These are phyloP conservation scores for Sordariomycetes sp. DNA, from an alignment of 2,329 filamentous ascomycete species.

Conservation along the genomic window DNA sequence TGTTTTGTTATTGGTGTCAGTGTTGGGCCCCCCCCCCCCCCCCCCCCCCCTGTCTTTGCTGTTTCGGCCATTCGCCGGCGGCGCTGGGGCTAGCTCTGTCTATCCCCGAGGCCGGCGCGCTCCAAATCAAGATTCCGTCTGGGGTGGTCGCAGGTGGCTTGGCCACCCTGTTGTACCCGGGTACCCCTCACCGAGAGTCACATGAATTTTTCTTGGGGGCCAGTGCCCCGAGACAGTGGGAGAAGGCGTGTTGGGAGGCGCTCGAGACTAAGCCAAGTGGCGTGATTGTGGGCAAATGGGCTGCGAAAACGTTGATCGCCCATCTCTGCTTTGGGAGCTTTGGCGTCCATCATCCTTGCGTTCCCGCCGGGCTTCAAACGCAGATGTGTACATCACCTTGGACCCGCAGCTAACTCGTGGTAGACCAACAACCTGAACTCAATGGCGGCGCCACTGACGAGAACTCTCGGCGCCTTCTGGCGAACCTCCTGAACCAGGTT, in stretches of 20 bases:
- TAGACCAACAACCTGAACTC: slow-evolving; percentile 1
- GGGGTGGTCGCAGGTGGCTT: background rate
- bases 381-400: background rate
- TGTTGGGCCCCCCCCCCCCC: too few relatives aligned
- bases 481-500: slow-evolving; percentile 3
- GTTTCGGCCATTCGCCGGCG: slow-evolving; percentile 1
- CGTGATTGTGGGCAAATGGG: background rate
- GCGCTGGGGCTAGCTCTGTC: background rate
- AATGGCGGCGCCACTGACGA: background rate
- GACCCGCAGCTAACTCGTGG: background rate
- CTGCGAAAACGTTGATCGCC: too few relatives aligned
- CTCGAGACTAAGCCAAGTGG: background rate
- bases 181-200: slow-evolving; percentile 1
- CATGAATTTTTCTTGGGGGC: background rate
- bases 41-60: background rate
- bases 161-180: background rate
- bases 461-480: slow-evolving; percentile 1
- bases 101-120: background rate
- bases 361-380: background rate
- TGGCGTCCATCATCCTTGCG: background rate
- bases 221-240: background rate
- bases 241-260: background rate
- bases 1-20: too few relatives aligned
- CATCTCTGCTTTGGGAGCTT: background rate
- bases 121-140: background rate